Evolutionary conservation across 352 stramenopile species (phyloP).

Genomic region (Blastocystis hominis): DNA sequence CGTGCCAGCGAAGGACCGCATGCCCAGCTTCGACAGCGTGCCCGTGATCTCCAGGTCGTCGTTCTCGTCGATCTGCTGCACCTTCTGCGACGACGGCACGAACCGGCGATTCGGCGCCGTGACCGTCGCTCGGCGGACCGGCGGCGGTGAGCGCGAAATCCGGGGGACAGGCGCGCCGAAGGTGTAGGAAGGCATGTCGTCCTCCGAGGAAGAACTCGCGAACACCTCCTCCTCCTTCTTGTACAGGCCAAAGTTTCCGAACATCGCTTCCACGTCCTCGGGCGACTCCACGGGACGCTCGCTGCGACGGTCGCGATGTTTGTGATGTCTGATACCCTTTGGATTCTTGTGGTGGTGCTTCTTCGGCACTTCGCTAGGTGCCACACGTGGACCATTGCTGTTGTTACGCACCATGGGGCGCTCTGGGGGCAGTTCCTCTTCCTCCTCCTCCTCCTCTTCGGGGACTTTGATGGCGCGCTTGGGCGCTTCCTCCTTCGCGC

Average conservation of each 20-base stretch:
- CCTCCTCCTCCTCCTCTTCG: neutral
- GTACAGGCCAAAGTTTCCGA: neutral
- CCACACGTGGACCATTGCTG: neutral
- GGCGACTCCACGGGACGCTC: neutral
- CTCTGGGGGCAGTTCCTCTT: neutral
- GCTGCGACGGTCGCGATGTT: neutral
- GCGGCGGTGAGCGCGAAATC: conserved; percentile 26
- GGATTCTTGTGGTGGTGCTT: neutral
- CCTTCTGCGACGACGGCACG: neutral
- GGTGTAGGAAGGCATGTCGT: neutral
- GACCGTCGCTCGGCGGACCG: neutral
- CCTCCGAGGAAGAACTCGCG: neutral
- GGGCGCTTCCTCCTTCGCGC: too few species aligned
- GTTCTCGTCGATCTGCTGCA: neutral
- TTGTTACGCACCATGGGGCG: neutral
- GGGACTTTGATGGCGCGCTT: neutral
- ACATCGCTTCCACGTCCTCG: neutral
- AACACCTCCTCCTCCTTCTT: conserved; percentile 16
- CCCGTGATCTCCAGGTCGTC: conserved; percentile 16
- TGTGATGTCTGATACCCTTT: neutral
- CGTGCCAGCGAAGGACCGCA: neutral
- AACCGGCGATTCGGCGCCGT: conserved; percentile 9
- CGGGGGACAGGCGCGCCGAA: conserved; percentile 20
- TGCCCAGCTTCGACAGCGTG: neutral
- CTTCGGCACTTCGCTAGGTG: neutral